Evolutionary conservation across 306 rosid genomes (phyloP), one percentile per base, ranked within the genome.

Genomic region (Senna tora): DNA sequence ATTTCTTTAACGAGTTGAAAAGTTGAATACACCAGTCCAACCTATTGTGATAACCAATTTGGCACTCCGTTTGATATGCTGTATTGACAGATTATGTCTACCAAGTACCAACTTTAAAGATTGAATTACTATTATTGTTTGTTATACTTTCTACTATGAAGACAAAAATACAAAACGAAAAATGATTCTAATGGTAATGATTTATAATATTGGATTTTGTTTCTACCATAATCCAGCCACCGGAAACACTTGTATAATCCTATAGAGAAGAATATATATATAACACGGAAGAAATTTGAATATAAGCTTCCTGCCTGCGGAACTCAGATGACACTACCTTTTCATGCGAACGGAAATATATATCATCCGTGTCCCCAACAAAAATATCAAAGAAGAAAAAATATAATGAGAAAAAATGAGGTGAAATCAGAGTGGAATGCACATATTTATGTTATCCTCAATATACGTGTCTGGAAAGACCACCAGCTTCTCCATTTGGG

Each of bases 211-310:
- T 65, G 46, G 69, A 47, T 50, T 39, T 50, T 38, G 30, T 69
- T 28, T 13, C 65, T 17, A 28, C 65, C 65, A 47, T 47, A 75
- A 52, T 39, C 47, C 79, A 59, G 60, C 32, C 66, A 12, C 67
- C 43, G 56, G 60, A 77, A 49, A 82, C 68, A 77, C 43, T 75
- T 68, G 84, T 74, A 74, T 73, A 76, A 77, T 75, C 81, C 87
- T 84, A 74, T 76, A 50, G 63, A 73, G 77, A 82, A 80, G 79
- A 84, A 60, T 81, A 77, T 76, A 77, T 76, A 83, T 86, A 84
- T 82, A 82, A 69, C 72, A 80, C 76, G 32, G 67, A 68, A 62
- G 80, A 69, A 80, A 70, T 65, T 62, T 64, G 75, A 75, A 79
- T 83, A 84, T 87, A 86, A 74, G 83, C 78, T 83, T 77, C 83